These are phyloP conservation scores for Xylaria sp. DNA, from an alignment of 2,329 filamentous ascomycete genomes.

Conservation along the genomic window DNA sequence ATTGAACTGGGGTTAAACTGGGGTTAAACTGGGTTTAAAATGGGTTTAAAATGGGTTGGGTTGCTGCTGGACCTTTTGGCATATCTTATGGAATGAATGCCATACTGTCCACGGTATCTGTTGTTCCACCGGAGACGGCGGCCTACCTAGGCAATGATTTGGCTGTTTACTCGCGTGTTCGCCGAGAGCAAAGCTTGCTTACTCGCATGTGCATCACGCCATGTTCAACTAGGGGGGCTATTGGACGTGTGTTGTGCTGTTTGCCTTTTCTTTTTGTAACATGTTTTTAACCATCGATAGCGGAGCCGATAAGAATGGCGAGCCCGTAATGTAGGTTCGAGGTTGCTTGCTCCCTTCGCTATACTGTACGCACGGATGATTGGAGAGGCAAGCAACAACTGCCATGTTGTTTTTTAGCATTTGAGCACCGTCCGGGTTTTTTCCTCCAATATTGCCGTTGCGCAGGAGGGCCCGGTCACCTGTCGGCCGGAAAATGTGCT, in stretches of 20 bases:
- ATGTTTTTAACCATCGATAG: slow-evolving; percentile 6
- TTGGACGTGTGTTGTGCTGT: neutral
- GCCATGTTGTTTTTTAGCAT: no score
- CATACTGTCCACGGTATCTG: no score
- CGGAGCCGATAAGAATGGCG: slow-evolving; percentile 13
- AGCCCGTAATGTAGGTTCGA: neutral
- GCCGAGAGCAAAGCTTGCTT: neutral
- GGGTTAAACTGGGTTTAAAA: neutral
- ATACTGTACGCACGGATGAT: no score
- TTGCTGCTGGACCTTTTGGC: neutral
- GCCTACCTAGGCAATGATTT: neutral
- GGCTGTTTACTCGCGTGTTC: neutral
- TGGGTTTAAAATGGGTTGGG: neutral
- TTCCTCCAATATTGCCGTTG: slow-evolving; percentile 2
- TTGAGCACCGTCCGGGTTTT: no score
- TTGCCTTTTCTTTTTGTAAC: neutral
- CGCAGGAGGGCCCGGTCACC: slow-evolving; percentile 14
- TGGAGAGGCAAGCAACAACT: no score
- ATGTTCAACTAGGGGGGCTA: neutral
- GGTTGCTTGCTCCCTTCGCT: neutral
- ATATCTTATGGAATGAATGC: neutral
- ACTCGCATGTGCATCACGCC: neutral
- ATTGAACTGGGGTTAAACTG: neutral
- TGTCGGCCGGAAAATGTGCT: slow-evolving; percentile 9
- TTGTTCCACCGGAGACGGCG: neutral